These are phyloP conservation scores for Geoglossum cookeanum DNA, from an alignment of 2,329 filamentous ascomycete genomes.

Conservation along the genomic window DNA sequence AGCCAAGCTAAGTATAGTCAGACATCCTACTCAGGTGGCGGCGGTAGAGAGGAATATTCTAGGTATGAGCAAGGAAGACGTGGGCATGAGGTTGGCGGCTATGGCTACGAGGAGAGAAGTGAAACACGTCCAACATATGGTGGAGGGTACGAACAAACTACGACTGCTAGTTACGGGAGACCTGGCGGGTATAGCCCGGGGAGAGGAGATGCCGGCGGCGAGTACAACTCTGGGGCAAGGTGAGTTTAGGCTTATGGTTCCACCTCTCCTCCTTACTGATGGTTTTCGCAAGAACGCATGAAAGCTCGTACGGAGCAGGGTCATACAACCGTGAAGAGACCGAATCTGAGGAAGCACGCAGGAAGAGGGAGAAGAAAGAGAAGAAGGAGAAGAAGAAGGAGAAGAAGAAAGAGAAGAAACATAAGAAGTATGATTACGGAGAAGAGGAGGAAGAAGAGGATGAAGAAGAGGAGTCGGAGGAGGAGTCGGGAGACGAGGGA, in stretches of 20 bases:
- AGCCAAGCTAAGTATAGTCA: slow-evolving; percentile 41
- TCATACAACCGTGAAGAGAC: slow-evolving; percentile 5
- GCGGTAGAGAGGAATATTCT: slow-evolving; percentile 38
- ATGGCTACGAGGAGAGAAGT: slow-evolving; percentile 39
- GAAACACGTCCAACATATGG: slow-evolving; percentile 33
- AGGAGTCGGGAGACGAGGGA: not conserved
- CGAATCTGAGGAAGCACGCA: slow-evolving; percentile 4
- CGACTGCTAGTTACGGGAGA: slow-evolving; percentile 32
- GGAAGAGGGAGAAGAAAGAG: slow-evolving; percentile 6
- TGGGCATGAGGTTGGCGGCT: slow-evolving; percentile 24
- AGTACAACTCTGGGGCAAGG: not conserved
- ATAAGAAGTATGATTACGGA: slow-evolving; percentile 3
- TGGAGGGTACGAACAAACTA: slow-evolving; percentile 39
- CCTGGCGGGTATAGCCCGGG: slow-evolving; percentile 20
- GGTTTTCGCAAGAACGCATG: not conserved
- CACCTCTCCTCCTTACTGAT: not conserved
- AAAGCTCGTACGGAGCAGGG: slow-evolving; percentile 2
- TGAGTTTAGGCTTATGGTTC: not conserved
- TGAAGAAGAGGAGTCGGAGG: slow-evolving; percentile 2
- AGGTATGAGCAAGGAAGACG: slow-evolving; percentile 34
- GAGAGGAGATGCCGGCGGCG: not conserved
- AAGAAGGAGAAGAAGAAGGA: slow-evolving; percentile 7
- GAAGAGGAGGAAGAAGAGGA: slow-evolving; percentile 8
- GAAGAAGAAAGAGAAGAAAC: slow-evolving; percentile 8
- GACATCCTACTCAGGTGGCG: slow-evolving; percentile 38